Percentiles rank a stretch among this genome's conserved stretches.
Evolutionary conservation across 495 filamentous ascomycete species (phyloP).

Genomic region (Trichoderma orchidacearum): DNA sequence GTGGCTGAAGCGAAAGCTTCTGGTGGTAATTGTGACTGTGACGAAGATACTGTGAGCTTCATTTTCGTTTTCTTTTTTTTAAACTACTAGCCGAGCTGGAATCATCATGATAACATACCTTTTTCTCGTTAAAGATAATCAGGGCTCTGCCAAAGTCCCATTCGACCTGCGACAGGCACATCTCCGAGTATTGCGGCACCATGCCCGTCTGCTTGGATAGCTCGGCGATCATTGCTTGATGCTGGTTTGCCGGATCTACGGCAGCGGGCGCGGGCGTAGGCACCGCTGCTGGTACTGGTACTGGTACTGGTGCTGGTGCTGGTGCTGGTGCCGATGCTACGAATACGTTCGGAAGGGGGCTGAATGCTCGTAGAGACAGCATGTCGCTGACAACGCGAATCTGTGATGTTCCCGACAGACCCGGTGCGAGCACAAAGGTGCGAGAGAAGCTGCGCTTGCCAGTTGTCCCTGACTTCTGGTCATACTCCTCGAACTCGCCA

Average conservation of each 20-base stretch:
- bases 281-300: too few relatives aligned
- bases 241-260: conserved; percentile 17
- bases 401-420: conserved; percentile 37
- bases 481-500: conserved; percentile 70
- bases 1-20: conserved; percentile 18
- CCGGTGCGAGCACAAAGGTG: conserved; percentile 71
- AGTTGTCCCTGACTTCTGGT: conserved; percentile 33
- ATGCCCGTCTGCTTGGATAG: conserved; percentile 56
- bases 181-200: conserved; percentile 55
- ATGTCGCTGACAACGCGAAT: conserved; percentile 75
- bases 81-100: too few relatives aligned
- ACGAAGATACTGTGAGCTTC: neutral
- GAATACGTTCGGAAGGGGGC: conserved; percentile 17
- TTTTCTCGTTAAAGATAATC: conserved; percentile 48
- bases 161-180: conserved; percentile 54
- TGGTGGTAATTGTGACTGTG: conserved; percentile 16
- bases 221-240: conserved; percentile 50
- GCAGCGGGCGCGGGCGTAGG: neutral
- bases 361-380: conserved; percentile 51
- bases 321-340: conserved; percentile 6
- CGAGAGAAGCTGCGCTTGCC: conserved; percentile 69
- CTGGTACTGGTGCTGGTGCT: conserved; percentile 7
- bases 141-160: conserved; percentile 64
- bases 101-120: too few relatives aligned
- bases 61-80: too few relatives aligned